Base-by-base conservation (phyloP, 2,329 filamentous ascomycete species). In the Botrytis tulipae region DNA sequence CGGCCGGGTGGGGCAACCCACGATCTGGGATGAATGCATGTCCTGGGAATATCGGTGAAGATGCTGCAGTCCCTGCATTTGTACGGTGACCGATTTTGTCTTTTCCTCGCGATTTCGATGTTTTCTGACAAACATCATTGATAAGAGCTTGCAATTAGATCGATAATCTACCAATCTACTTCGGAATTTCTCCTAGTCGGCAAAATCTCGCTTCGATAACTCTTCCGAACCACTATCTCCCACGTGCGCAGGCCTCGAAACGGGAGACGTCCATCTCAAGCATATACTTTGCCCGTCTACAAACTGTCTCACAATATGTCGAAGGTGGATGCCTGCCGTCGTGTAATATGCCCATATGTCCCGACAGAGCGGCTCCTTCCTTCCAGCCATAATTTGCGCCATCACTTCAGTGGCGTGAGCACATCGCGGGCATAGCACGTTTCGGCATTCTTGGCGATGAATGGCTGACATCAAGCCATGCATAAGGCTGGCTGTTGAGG, bases 391-490 rank as follows among this genome's bases (percentile, higher is more conserved):
- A 9, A 48, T 48, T 20, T 68, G 37, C 51, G n/a, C 40, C 67
- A 60, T 60, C 20, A 44, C 51, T 60, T 59, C 35, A 35, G 65
- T 68, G 46, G 35, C n/a, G 48, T 69, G 48, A n/a, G 37, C 37
- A 29, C 40, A 35, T 25, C 29, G 12, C 54, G 40, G 54, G 25
- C 60, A 42, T 62, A 40, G 68, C 70, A 74, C 75, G 71, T 74
- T 74, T 44, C 32, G 42, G 54, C 60, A 59, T 70, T 37, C 71
- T 74, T 73, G 71, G 71, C 73, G 71, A 62, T 74, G 59, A 71
- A 63, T 74, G 71, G 71, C 48, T 48, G 54, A 42, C 35, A 68
- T 20, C 25, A 57, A 68, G 48, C 48, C 48, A 68, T 68, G 48
- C 35, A 35, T 25, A 57, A 69, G 48, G 37, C 48, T 42, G 48